Evolutionary conservation across 148 eudicot genomes (phyloP).

Genomic region (Rhododendron kiyosumense): DNA sequence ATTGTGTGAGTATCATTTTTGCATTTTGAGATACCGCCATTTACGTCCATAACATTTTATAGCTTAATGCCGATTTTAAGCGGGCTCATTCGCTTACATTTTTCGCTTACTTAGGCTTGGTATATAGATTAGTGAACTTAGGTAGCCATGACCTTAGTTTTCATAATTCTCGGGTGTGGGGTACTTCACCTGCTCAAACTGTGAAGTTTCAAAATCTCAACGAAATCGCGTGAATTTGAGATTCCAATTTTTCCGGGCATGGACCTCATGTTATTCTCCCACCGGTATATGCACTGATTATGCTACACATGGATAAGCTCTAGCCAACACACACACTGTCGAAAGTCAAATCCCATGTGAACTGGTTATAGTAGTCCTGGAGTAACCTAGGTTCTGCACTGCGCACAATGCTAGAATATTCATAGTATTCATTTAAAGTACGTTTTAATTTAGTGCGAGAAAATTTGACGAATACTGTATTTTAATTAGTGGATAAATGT

Average conservation of each 20-base stretch:
- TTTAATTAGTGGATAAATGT: not conserved
- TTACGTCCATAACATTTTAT: not conserved
- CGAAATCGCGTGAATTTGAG: not conserved
- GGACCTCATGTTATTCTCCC: not conserved
- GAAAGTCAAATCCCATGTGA: not conserved
- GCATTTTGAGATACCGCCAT: no score
- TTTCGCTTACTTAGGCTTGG: not conserved
- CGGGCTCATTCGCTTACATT: not conserved
- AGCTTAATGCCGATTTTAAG: not conserved
- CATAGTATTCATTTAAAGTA: not conserved
- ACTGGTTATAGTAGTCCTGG: not conserved
- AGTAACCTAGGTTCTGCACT: not conserved
- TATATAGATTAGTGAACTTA: not conserved
- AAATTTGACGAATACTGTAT: not conserved
- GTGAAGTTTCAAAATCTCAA: not conserved
- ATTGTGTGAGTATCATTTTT: no score
- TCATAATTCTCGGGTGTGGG: not conserved
- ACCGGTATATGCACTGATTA: not conserved
- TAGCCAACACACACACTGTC: not conserved
- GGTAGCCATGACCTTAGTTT: not conserved
- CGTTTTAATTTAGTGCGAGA: not conserved
- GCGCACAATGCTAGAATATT: not conserved
- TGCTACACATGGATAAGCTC: not conserved
- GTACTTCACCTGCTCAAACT: not conserved
- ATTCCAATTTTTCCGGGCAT: not conserved